Evolutionary conservation across 495 filamentous ascomycete genomes (phyloP), one percentile per base, ranked within the genome.

Genomic region (Trichoderma orchidacearum): DNA sequence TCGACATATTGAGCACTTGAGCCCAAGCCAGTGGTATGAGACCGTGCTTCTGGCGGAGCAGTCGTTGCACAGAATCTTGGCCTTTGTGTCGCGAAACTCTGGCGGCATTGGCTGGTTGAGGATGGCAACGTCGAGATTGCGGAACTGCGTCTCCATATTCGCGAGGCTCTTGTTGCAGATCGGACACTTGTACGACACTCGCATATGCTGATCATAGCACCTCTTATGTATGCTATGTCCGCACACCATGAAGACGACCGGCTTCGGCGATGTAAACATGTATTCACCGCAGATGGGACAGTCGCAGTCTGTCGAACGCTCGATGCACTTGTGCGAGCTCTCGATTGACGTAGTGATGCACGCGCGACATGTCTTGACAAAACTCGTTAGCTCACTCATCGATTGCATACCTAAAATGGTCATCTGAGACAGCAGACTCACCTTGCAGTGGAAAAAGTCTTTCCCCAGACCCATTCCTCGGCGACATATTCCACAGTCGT

Each of bases 211-310:
- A 30, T 84, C 79, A 64, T 93, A 88, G 70, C 93, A 99, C 58
- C 79, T 79, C 57, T 83, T 79, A 66, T 99, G 93, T 61, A 99
- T 93, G 67, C 90, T 93, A 68, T 99, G 93, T 8, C 94, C 94
- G 69, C 93, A 99, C 41, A 82, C 80, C 85, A 99, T 90, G 64
- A 95, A 94, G 32, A 95, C 89, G 8, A 99, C 90, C 1, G 84
- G 80, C 57, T 83, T 79, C 0, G 87, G 83, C 18, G 93, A 97
- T n/a, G 85, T 90, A 67, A 97, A 97, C 82, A 99, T 88, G 66
- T 96, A 96, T 53, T 95, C 90, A 25, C 89, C 88, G 66, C 93
- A 99, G 58, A 99, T 96, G n/a, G 93, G 93, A 66, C 93, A 99
- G 64, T 96, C 86, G 67, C 90, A 95, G 66, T 99, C 90, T 5